phyloP scores from a whole-genome alignment of 805 yeast genomes.

The Kuraishia hungarica region DNA sequence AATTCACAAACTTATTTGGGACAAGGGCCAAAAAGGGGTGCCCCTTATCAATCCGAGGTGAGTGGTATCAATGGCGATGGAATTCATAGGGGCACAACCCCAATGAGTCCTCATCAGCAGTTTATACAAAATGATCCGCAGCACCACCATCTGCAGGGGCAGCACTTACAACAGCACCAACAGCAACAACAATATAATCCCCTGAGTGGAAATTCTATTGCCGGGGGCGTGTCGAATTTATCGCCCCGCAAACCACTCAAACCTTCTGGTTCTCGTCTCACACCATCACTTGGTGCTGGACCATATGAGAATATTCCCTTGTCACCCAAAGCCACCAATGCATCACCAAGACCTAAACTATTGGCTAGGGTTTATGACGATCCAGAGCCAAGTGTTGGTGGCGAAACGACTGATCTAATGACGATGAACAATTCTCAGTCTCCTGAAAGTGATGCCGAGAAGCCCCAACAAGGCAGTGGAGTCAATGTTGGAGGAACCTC shows the following conservation, averaged over 20 bases:
- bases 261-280: not conserved
- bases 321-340: not conserved
- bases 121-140: not conserved
- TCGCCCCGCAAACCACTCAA: not conserved
- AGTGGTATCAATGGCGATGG: not conserved
- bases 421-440: not conserved
- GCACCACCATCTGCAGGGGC: not conserved
- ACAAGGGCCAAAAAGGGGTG: not conserved
- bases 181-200: not conserved
- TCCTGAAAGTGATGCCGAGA: constrained; percentile 12
- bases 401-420: not conserved
- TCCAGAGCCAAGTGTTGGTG: not conserved
- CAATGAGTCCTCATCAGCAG: not conserved
- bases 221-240: not conserved
- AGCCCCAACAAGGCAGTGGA: not conserved
- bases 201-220: too few relatives aligned
- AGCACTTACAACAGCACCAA: not conserved
- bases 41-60: not conserved
- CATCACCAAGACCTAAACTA: not conserved
- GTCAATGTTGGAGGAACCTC: not conserved
- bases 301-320: not conserved
- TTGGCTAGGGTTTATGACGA: not conserved
- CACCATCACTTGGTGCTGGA: not conserved
- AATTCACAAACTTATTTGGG: not conserved
- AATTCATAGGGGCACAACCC: not conserved